Percentiles rank a stretch among this genome's conserved stretches.
Conservation (phyloP, 1,139 yeast genomes). For the Hyphopichia wangnamkhiaoensis region DNA sequence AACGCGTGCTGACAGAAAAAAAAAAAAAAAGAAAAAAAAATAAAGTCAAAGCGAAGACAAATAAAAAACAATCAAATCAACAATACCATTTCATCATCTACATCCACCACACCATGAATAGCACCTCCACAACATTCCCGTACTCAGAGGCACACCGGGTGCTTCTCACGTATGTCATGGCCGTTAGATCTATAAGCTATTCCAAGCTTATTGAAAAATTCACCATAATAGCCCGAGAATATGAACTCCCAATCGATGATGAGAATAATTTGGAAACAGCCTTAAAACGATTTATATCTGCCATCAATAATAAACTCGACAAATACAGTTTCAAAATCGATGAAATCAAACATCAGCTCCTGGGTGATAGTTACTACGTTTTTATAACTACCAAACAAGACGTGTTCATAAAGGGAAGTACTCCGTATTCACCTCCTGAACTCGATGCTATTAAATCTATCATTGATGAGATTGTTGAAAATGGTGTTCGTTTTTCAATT, state of each 20-base stretch:
- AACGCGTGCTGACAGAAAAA: background rate
- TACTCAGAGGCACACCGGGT: slow-evolving; percentile 39
- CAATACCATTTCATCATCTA: no score
- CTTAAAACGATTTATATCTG: slow-evolving; percentile 29
- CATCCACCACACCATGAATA: no score
- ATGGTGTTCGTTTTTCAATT: slow-evolving; percentile 24
- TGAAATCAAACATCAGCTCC: slow-evolving; percentile 36
- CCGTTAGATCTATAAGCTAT: slow-evolving; percentile 24
- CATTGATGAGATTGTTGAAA: slow-evolving; percentile 45
- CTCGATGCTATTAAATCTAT: slow-evolving; percentile 50
- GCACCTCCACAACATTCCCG: no score
- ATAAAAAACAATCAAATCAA: background rate
- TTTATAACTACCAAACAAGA: slow-evolving; percentile 47
- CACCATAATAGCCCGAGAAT: slow-evolving; percentile 7
- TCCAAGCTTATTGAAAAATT: slow-evolving; percentile 7
- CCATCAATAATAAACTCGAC: slow-evolving; percentile 40
- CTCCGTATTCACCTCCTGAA: slow-evolving; percentile 47
- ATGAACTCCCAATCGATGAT: slow-evolving; percentile 5
- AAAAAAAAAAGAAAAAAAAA: background rate
- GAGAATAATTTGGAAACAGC: slow-evolving; percentile 6
- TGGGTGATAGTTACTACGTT: slow-evolving; percentile 33
- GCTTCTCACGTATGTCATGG: slow-evolving; percentile 46
- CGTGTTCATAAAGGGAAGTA: slow-evolving; percentile 40
- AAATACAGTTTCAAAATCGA: slow-evolving; percentile 49
- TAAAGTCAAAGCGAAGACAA: background rate